These are phyloP conservation scores for Paspalum notatum DNA, from an alignment of 176 grass and related monocot genomes.

Conservation along the genomic window DNA sequence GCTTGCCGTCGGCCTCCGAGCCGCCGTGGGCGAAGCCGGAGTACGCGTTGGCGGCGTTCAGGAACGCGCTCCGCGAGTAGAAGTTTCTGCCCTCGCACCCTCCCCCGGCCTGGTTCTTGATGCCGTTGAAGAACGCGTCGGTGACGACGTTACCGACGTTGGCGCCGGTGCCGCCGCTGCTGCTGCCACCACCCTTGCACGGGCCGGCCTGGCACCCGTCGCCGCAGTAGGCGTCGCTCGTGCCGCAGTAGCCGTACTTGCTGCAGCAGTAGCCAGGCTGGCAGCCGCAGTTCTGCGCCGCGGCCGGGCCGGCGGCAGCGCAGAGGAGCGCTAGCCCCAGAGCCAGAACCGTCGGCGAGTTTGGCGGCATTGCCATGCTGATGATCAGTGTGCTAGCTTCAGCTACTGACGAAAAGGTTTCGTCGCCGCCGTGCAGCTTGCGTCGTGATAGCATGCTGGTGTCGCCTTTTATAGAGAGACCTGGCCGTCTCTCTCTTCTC, in stretches of 20 bases:
- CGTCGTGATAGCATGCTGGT: background rate
- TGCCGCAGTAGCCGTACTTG: slow-evolving; percentile 53
- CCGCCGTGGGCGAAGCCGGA: slow-evolving; percentile 45
- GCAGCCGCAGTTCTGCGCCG: slow-evolving; percentile 52
- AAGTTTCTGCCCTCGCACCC: slow-evolving; percentile 63
- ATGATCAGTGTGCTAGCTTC: background rate
- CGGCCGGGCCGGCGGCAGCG: background rate
- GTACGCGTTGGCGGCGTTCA: slow-evolving; percentile 26
- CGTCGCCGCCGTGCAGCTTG: background rate
- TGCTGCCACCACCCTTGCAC: background rate
- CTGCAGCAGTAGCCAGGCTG: slow-evolving; percentile 50
- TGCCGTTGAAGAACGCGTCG: slow-evolving; percentile 43
- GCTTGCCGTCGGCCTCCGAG: slow-evolving; percentile 49
- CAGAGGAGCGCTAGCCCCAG: slow-evolving; percentile 26
- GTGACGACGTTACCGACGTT: slow-evolving; percentile 20
- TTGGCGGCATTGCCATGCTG: background rate
- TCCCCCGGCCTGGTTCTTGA: slow-evolving; percentile 50
- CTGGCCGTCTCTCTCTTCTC: too few species aligned
- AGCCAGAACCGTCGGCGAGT: background rate
- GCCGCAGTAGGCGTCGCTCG: slow-evolving; percentile 24
- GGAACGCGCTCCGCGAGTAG: slow-evolving; percentile 62
- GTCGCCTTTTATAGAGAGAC: too few species aligned
- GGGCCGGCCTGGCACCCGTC: slow-evolving; percentile 36
- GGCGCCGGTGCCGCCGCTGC: background rate
- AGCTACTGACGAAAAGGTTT: background rate